phyloP scores from a whole-genome alignment of 1,284 basidiomycete species.

The Polyporus tsugae region DNA sequence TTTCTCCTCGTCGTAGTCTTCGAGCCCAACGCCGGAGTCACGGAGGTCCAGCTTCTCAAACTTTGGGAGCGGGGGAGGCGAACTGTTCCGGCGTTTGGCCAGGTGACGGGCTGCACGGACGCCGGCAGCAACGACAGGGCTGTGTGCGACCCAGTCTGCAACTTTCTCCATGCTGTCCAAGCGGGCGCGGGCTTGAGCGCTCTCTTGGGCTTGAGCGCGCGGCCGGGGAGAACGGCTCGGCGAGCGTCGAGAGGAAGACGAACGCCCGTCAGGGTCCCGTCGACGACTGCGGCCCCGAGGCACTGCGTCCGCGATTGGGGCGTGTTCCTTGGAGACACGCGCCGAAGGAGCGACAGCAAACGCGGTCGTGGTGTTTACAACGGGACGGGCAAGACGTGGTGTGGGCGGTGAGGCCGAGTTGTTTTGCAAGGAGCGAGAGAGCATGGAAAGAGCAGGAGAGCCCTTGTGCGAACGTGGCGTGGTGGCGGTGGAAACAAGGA shows the following conservation, averaged over 20 bases:
- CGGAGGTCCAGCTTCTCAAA: slow-evolving; percentile 33
- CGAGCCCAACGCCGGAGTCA: slow-evolving; percentile 33
- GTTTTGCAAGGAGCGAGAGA: slow-evolving; percentile 43
- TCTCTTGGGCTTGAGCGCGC: slow-evolving; percentile 30
- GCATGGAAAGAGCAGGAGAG: slow-evolving; percentile 54
- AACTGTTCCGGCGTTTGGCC: slow-evolving; percentile 39
- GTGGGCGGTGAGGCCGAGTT: slow-evolving; percentile 44
- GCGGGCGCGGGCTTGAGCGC: slow-evolving; percentile 38
- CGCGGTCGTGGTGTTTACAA: slow-evolving; percentile 40
- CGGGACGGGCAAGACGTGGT: slow-evolving; percentile 42
- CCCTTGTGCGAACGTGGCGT: slow-evolving; percentile 42
- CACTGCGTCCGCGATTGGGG: slow-evolving; percentile 30
- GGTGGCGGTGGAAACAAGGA: slow-evolving; percentile 60
- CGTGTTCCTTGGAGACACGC: slow-evolving; percentile 28
- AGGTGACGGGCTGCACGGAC: slow-evolving; percentile 28
- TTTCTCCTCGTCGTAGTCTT: slow-evolving; percentile 30
- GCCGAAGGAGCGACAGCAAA: slow-evolving; percentile 35
- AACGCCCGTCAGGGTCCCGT: slow-evolving; percentile 40
- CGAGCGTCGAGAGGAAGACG: slow-evolving; percentile 40
- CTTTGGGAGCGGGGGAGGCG: slow-evolving; percentile 37
- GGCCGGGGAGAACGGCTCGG: slow-evolving; percentile 39
- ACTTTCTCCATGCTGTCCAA: slow-evolving; percentile 46
- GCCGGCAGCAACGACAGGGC: slow-evolving; percentile 37
- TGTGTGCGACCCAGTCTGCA: slow-evolving; percentile 44
- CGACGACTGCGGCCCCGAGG: slow-evolving; percentile 40